Percentiles rank a stretch among this genome's conserved stretches.
Evolutionary conservation across 495 filamentous ascomycete genomes (phyloP).

Genomic region (Penicillium dipodomyicola): DNA sequence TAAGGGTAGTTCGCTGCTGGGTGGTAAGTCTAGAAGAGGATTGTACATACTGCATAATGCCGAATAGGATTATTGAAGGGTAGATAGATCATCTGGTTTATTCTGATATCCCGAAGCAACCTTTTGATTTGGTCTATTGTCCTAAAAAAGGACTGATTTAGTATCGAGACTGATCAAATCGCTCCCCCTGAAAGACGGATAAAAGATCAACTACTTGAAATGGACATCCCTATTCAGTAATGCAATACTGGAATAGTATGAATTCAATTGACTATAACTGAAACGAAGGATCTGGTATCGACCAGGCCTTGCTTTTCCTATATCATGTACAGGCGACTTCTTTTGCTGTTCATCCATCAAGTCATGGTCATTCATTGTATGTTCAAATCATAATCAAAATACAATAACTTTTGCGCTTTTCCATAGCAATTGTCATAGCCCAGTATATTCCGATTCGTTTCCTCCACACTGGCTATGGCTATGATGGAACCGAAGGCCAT

Average conservation of each 20-base stretch:
- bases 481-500: conserved; percentile 7
- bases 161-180: background rate
- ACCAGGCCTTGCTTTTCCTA: conserved; percentile 29
- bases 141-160: background rate
- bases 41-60: conserved; percentile 2
- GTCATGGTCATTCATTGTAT: conserved; percentile 37
- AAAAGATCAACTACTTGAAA: background rate
- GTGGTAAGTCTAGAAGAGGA: background rate
- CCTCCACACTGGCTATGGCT: conserved; percentile 6
- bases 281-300: conserved; percentile 21
- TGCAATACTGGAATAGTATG: conserved; percentile 14
- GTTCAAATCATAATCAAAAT: conserved; percentile 28
- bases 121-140: background rate
- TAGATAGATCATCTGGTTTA: background rate
- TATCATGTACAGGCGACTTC: conserved; percentile 35
- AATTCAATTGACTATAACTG: conserved; percentile 26
- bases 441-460: conserved; percentile 10
- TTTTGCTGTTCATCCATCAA: conserved; percentile 28
- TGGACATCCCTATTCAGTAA: background rate
- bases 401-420: conserved; percentile 27
- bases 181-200: background rate
- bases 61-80: background rate
- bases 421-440: conserved; percentile 21
- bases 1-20: background rate
- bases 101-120: background rate